Evolutionary conservation across 1,139 yeast species (phyloP).

Genomic region (Zhuliangozyma blackwelliae): DNA sequence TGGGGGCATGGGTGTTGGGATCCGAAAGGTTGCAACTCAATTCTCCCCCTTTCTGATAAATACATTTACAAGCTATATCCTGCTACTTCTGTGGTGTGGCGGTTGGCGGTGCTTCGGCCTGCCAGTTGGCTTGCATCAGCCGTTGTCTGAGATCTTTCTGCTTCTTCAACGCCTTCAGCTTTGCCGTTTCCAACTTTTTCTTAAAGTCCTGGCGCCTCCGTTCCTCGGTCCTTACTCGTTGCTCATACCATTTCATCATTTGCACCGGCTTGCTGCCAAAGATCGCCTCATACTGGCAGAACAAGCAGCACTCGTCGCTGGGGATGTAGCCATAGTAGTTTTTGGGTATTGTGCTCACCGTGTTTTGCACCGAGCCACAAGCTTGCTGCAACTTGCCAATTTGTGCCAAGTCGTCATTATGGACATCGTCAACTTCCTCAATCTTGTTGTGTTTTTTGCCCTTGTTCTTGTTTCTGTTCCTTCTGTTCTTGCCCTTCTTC

Average conservation of each 20-base stretch:
- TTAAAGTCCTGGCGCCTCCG: constrained; percentile 30
- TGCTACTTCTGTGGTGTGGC: not conserved
- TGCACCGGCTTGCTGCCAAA: constrained; percentile 17
- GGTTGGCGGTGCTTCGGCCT: constrained; percentile 6
- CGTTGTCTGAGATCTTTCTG: constrained; percentile 25
- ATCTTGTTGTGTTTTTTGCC: constrained; percentile 2
- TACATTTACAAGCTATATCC: not conserved
- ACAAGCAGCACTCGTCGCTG: constrained; percentile 36
- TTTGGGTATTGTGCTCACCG: constrained; percentile 4
- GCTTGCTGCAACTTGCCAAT: no score
- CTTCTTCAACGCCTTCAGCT: constrained; percentile 30
- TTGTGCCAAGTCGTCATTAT: no score
- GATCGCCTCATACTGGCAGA: constrained; percentile 59
- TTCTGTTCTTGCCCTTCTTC: constrained; percentile 1
- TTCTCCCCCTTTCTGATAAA: not conserved
- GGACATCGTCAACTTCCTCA: no score
- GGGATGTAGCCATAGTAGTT: constrained; percentile 11
- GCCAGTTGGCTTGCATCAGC: constrained; percentile 11
- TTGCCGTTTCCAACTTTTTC: constrained; percentile 34
- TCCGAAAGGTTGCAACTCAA: not conserved
- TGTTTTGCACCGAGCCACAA: no score
- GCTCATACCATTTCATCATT: constrained; percentile 24
- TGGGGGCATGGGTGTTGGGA: no score
- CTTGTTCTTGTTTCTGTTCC: constrained; percentile 19
- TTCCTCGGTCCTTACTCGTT: constrained; percentile 30